Evolutionary conservation across 257 asterid species (phyloP).

Genomic region (Osmanthus fragrans): DNA sequence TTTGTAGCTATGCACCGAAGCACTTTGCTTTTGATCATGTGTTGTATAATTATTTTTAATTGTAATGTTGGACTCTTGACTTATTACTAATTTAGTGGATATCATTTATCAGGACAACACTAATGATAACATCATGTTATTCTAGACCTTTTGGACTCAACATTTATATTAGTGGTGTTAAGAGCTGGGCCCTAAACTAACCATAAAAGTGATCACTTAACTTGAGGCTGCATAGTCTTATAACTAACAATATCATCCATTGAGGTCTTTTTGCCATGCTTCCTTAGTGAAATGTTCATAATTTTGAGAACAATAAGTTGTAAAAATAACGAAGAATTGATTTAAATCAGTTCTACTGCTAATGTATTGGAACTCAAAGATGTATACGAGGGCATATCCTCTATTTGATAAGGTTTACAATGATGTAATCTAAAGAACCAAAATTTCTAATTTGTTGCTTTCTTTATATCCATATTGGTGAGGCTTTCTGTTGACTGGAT

Average conservation of each 20-base stretch:
- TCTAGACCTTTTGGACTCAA: no score
- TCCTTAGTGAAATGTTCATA: background rate
- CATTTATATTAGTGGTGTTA: no score
- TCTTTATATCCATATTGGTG: no score
- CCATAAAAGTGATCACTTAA: background rate
- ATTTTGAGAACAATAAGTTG: background rate
- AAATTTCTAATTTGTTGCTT: background rate
- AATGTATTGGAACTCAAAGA: background rate
- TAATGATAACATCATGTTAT: no score
- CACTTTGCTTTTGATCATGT: no score
- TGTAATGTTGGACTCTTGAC: no score
- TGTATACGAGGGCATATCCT: background rate
- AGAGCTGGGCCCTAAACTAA: no score
- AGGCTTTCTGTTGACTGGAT: no score
- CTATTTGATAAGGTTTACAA: background rate
- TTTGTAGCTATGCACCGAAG: no score
- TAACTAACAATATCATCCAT: background rate
- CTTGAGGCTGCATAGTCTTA: background rate
- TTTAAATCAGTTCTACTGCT: background rate
- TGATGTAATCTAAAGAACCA: background rate
- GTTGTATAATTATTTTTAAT: no score
- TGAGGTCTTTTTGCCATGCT: background rate
- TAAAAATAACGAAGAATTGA: background rate
- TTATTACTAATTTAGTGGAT: no score
- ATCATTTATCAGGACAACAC: no score